Percentiles rank a stretch among this genome's conserved stretches.
Conservation (phyloP, 129 eudicot genomes). For the Escallonia rubra region DNA sequence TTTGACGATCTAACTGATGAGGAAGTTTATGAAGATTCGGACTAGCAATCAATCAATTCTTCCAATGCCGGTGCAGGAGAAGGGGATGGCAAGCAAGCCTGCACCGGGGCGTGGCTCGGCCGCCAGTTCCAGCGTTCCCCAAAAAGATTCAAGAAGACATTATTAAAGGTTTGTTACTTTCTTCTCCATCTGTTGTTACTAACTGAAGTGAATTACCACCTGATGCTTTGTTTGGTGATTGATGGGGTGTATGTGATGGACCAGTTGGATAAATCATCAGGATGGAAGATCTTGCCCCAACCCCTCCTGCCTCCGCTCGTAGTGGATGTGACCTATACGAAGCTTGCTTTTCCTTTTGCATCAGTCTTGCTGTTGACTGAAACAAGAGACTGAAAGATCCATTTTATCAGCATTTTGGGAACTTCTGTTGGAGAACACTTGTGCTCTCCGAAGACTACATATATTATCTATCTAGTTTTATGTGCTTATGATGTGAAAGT, state of each 20-base stretch:
- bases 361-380: neutral
- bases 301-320: neutral
- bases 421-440: neutral
- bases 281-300: neutral
- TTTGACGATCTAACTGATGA: conserved; percentile 39
- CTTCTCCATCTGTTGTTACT: too few relatives aligned
- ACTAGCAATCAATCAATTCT: conserved; percentile 28
- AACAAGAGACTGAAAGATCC: neutral
- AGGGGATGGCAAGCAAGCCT: conserved; percentile 14
- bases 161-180: too few relatives aligned
- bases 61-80: conserved; percentile 21
- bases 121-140: too few relatives aligned
- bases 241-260: neutral
- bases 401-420: neutral
- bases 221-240: too few relatives aligned
- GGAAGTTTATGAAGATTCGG: conserved; percentile 30
- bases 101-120: conserved; percentile 13
- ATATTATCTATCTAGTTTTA: too few relatives aligned
- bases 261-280: neutral
- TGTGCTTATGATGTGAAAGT: too few relatives aligned
- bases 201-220: too few relatives aligned
- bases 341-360: too few relatives aligned
- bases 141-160: too few relatives aligned
- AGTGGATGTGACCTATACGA: too few relatives aligned
- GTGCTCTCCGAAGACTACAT: neutral